Evolutionary conservation across 2,329 filamentous ascomycete species (phyloP).

Genomic region (Sphaceloma murrayae): DNA sequence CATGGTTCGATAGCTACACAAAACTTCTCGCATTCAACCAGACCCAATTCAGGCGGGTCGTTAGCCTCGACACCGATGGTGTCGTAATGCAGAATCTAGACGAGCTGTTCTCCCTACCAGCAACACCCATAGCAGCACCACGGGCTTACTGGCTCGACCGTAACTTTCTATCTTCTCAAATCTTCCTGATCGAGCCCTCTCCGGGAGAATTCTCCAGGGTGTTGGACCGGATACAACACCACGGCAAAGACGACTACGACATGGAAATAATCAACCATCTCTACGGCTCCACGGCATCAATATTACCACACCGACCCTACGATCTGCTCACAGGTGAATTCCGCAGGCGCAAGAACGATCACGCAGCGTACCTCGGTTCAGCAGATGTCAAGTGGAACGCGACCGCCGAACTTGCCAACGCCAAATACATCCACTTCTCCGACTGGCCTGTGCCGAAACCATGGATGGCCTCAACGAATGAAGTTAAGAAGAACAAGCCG

Average conservation of each 20-base stretch:
- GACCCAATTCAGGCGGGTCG: conserved; percentile 49
- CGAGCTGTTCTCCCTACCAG: conserved; percentile 58
- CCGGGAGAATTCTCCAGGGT: conserved; percentile 39
- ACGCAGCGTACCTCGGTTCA: conserved; percentile 44
- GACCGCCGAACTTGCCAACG: conserved; percentile 45
- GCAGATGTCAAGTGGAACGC: conserved; percentile 45
- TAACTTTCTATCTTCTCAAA: conserved; percentile 31
- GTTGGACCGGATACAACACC: conserved; percentile 24
- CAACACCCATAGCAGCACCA: conserved; percentile 53
- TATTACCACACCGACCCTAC: conserved; percentile 56
- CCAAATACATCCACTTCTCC: conserved; percentile 60
- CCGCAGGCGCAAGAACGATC: conserved; percentile 43
- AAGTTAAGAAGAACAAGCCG: conserved; percentile 31
- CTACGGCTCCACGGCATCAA: conserved; percentile 48
- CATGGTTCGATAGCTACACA: conserved; percentile 56
- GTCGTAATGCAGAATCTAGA: conserved; percentile 54
- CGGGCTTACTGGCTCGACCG: conserved; percentile 57
- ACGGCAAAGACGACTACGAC: conserved; percentile 35
- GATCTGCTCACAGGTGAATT: conserved; percentile 55
- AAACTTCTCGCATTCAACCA: conserved; percentile 61
- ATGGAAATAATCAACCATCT: conserved; percentile 60
- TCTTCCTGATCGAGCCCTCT: conserved; percentile 54
- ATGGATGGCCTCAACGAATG: conserved; percentile 40
- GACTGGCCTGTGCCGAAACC: conserved; percentile 63
- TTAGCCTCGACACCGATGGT: conserved; percentile 53